These are phyloP conservation scores for Colletotrichum sp. DNA, from an alignment of 2,329 filamentous ascomycete species.

Conservation along the genomic window DNA sequence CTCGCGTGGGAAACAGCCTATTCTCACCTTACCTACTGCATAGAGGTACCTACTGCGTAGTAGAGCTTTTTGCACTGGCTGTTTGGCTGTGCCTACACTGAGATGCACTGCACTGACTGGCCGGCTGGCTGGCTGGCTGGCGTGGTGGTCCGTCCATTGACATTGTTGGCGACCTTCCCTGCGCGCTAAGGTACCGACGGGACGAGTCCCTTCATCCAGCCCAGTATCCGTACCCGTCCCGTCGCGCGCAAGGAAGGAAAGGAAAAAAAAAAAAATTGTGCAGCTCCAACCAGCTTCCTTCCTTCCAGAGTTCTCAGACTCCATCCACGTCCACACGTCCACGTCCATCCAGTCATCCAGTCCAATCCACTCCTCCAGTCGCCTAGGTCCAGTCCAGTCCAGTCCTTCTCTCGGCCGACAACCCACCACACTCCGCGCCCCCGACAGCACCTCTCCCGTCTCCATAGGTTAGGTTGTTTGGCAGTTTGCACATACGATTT, in stretches of 20 bases:
- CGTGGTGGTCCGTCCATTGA: neutral
- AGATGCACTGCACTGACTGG: neutral
- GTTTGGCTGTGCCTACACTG: neutral
- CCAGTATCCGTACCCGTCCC: neutral
- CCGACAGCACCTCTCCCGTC: neutral
- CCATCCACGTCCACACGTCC: neutral
- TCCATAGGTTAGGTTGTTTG: neutral
- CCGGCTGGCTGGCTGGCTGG: neutral
- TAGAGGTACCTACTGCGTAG: neutral
- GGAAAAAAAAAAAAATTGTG: neutral
- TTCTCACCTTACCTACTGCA: neutral
- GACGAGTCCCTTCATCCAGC: slow-evolving; percentile 5
- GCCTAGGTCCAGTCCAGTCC: neutral
- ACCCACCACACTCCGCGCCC: neutral
- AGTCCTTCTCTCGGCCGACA: slow-evolving; percentile 15
- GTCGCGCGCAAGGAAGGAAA: neutral
- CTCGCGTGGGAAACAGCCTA: slow-evolving; percentile 21
- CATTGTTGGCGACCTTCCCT: neutral
- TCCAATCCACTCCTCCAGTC: neutral
- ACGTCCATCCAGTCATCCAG: neutral
- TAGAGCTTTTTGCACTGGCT: neutral
- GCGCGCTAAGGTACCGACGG: neutral
- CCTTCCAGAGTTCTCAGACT: neutral
- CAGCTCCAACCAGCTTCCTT: neutral
- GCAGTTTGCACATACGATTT: neutral